Base-by-base conservation (phyloP, 371 early-diverging fungal genomes). In the Syncephalastrum contaminatum region DNA sequence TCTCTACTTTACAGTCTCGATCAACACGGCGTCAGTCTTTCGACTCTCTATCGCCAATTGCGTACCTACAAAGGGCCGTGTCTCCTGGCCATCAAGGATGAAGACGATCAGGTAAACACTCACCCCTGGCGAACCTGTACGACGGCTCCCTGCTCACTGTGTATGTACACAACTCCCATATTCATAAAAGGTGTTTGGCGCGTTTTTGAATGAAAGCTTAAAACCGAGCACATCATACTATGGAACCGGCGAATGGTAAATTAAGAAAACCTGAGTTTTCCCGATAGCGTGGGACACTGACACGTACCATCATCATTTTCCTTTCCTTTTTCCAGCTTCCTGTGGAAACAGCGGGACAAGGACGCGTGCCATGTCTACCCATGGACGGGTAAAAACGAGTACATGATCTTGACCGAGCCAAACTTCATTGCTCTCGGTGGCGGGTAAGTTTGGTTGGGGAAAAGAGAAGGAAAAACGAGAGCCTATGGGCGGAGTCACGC, bases 201-300 rank as follows among this genome's bases (percentile, higher is more conserved):
- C 93, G 2, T 96, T 84, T 72, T 62, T 89, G 18, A 89, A 79
- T 44, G 95, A 96, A 50, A 61, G 87, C 5, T 78, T 94, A 22
- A 75, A 84, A 53, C 66, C 85, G 15, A 68, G 76, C 12, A 58
- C 84, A 5, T 84, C 87, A 19, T 95, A 89, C 65, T 95, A 90
- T 55, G 97, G 97, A n/a, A 93, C 90, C 21, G 96, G 97, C 20
- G 85, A 88, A 77, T 88, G 93, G 96, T 93, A 84, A 84, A 67
- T 49, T 18, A 42, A 40, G 27, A 24, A 48, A 45, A 45, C n/a
- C 18, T 5, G 14, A 3, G 41, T 60, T 45, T 12, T 36, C 22
- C 22, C 16, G 4, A 13, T 42, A 48, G 13, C 20, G 54, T 48
- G 15, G 48, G 43, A 21, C 20, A 24, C 39, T 18, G 6, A 55